Conservation (phyloP, 306 rosid genomes). For the Canavalia gladiata region DNA sequence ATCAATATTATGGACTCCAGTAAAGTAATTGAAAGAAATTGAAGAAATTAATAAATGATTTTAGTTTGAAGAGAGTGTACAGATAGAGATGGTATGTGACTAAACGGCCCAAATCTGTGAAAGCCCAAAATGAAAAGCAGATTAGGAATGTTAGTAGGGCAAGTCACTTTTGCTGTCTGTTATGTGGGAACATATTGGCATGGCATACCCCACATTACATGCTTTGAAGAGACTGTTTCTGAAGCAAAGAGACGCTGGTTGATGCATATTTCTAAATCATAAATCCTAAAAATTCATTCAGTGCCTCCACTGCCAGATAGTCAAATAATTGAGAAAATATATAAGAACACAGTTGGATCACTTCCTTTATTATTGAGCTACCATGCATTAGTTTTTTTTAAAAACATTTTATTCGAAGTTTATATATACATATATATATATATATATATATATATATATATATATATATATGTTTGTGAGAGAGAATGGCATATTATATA, state of each 20-base stretch:
- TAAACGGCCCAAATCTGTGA: not conserved
- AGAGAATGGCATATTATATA: too few relatives aligned
- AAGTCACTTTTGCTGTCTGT: not conserved
- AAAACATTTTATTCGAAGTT: too few relatives aligned
- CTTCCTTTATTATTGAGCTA: not conserved
- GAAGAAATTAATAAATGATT: too few relatives aligned
- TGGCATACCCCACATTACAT: conserved; percentile 18
- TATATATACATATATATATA: too few relatives aligned
- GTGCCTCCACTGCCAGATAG: not conserved
- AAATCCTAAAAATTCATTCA: not conserved
- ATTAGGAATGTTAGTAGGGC: not conserved
- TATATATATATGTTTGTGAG: too few relatives aligned
- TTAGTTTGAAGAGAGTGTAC: too few relatives aligned
- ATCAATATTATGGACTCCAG: too few relatives aligned
- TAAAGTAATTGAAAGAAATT: too few relatives aligned
- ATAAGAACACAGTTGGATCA: not conserved
- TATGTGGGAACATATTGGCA: not conserved
- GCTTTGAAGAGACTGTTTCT: not conserved
- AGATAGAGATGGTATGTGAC: too few relatives aligned
- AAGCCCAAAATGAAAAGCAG: not conserved
- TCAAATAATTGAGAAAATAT: not conserved
- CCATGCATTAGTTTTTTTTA: not conserved
- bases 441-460: too few relatives aligned
- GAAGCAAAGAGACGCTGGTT: conserved; percentile 21
- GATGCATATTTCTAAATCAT: not conserved